Percentiles rank a stretch among this genome's conserved stretches.
Conservation (phyloP, 176 grass and related monocot species). For the Pontederia crassipes region DNA sequence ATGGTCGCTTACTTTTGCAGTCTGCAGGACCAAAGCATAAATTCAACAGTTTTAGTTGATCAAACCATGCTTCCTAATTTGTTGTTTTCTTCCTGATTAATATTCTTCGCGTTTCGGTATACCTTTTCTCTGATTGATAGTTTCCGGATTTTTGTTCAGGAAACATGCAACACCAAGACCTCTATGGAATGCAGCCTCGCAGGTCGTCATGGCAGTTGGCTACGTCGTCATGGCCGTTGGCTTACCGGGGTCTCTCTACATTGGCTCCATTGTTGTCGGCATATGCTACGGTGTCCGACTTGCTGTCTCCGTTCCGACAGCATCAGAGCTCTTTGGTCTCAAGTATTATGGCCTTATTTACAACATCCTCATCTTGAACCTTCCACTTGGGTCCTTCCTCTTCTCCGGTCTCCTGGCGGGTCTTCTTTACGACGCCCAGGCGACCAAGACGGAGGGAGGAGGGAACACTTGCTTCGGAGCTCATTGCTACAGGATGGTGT, state of each 20-base stretch:
- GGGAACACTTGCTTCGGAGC: slow-evolving; percentile 83
- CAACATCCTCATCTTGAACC: slow-evolving; percentile 97
- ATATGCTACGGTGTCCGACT: slow-evolving; percentile 81
- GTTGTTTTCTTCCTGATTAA: neutral
- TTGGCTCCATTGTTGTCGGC: slow-evolving; percentile 74
- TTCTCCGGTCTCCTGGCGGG: slow-evolving; percentile 95
- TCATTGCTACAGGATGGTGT: slow-evolving; percentile 84
- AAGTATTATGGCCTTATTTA: slow-evolving; percentile 99
- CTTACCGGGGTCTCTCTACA: slow-evolving; percentile 74
- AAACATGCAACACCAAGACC: slow-evolving; percentile 57
- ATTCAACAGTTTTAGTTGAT: too few species aligned
- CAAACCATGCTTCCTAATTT: too few species aligned
- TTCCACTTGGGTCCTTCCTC: slow-evolving; percentile 89
- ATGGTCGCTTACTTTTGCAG: too few species aligned
- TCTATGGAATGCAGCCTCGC: slow-evolving; percentile 82
- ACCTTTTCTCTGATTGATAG: neutral
- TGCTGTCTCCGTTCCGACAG: slow-evolving; percentile 71
- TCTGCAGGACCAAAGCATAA: too few species aligned
- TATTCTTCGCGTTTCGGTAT: neutral
- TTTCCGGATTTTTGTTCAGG: slow-evolving; percentile 21
- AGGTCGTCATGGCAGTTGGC: slow-evolving; percentile 64
- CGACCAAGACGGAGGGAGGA: slow-evolving; percentile 51
- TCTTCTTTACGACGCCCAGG: slow-evolving; percentile 78
- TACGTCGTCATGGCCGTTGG: slow-evolving; percentile 71
- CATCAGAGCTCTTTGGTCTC: slow-evolving; percentile 88